Evolutionary conservation across 2,329 filamentous ascomycete species (phyloP).

Genomic region (Corynespora cassiicola): DNA sequence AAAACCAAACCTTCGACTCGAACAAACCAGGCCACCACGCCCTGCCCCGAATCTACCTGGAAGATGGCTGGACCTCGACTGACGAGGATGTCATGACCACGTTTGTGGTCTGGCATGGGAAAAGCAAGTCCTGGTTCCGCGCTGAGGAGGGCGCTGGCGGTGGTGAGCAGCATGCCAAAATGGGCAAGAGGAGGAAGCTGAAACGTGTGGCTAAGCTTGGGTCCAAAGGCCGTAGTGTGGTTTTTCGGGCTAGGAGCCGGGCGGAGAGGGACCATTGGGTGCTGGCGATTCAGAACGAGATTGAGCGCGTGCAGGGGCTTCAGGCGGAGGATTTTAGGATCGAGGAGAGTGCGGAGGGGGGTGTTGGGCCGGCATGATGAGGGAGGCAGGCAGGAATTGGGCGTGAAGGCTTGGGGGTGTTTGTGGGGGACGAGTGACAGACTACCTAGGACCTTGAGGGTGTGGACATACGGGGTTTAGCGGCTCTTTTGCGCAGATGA

Average conservation of each 20-base stretch:
- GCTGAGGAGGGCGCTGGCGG: conserved; percentile 39
- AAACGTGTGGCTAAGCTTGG: conserved; percentile 68
- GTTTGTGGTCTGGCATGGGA: conserved; percentile 71
- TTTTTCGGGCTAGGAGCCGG: conserved; percentile 70
- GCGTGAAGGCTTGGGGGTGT: too few species aligned
- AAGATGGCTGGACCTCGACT: conserved; percentile 66
- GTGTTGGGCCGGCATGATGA: too few species aligned
- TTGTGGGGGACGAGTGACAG: too few species aligned
- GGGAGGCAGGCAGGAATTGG: too few species aligned
- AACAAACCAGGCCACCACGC: conserved; percentile 66
- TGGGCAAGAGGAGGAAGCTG: conserved; percentile 56
- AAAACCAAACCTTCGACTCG: conserved; percentile 69
- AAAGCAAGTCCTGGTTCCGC: conserved; percentile 63
- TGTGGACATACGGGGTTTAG: too few species aligned
- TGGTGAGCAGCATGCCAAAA: conserved; percentile 35
- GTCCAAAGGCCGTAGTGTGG: conserved; percentile 65
- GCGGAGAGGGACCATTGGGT: conserved; percentile 74
- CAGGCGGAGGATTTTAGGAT: conserved; percentile 55
- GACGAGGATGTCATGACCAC: conserved; percentile 72
- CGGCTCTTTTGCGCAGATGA: too few species aligned
- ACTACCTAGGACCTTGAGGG: too few species aligned
- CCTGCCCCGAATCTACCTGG: conserved; percentile 65
- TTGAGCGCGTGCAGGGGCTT: conserved; percentile 61
- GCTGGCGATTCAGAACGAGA: conserved; percentile 69
- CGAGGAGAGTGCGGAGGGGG: conserved; percentile 25